Evolutionary conservation across 805 yeast genomes (phyloP), one percentile per base, ranked within the genome.

Genomic region (Teunomyces tritomae): DNA sequence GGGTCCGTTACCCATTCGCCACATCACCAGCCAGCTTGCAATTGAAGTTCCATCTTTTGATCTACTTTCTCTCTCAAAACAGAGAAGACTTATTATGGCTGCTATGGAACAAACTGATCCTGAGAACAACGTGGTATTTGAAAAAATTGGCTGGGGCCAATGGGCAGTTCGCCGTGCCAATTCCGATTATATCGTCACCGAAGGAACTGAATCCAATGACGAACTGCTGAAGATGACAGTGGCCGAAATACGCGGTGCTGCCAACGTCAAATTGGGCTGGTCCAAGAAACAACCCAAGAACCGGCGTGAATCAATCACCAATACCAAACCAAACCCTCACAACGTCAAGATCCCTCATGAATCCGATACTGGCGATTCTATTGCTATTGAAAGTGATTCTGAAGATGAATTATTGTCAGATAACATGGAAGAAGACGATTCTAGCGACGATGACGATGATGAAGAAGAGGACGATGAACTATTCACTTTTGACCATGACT

Each of bases 101-200:
- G 94, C 91, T 34, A 78, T 91, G 68, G 96, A 89, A 57, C 78
- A 80, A 53, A 86, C 87, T 8, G 88, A 83, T 57, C 55, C 74
- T 1, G 71, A 65, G 36, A 84, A 80, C 47, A 76, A 78, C 49
- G 84, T 87, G 37, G 80, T 85, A 11, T 91, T 91, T 68, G 96
- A 89, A 60, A 91, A 91, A 68, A 89, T 91, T 28, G 97, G 97
- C 17, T 91, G 98, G 98, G 98, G 98, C 50, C 95, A 91, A 64
- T 91, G 98, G 98, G 87, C 87, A 20, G 95, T 91, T 2, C 77
- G 83, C 57, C 69, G 72, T 43, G 80, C 58, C 57, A 77, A 65
- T 62, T 76, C 67, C 28, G 71, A 78, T 65, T 63, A 58, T 58
- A 57, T 74, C 65, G 63, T 77, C 58, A 76, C 79, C 36, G 80